These are phyloP conservation scores for Cutaneotrichosporon sp. DNA, from an alignment of 1,284 basidiomycete genomes.

Conservation along the genomic window DNA sequence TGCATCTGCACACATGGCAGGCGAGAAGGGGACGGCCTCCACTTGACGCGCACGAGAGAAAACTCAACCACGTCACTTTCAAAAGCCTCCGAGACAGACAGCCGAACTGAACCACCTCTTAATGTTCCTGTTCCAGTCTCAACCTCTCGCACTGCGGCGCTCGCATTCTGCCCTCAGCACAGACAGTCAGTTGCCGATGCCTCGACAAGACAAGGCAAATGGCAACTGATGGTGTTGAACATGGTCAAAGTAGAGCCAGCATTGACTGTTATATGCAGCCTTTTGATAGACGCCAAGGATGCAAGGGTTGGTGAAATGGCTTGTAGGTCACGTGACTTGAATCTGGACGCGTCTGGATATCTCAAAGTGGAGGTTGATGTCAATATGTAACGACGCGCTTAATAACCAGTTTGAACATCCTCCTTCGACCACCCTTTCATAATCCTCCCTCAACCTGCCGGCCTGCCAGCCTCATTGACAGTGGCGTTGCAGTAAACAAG, in stretches of 20 bases:
- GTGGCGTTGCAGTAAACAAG: background rate
- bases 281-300: too few relatives aligned
- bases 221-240: too few relatives aligned
- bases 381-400: background rate
- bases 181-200: too few relatives aligned
- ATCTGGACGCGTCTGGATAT: background rate
- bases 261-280: too few relatives aligned
- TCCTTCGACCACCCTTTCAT: background rate
- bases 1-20: background rate
- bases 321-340: background rate
- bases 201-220: too few relatives aligned
- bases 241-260: too few relatives aligned
- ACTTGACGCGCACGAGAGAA: background rate
- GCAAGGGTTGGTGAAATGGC: too few relatives aligned
- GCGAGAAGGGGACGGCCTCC: background rate
- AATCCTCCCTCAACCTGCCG: background rate
- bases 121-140: too few relatives aligned
- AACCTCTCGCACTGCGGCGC: too few relatives aligned
- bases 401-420: background rate
- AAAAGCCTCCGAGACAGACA: background rate
- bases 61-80: constrained; percentile 2
- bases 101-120: too few relatives aligned
- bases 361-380: constrained; percentile 2
- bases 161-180: too few relatives aligned
- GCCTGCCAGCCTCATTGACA: background rate